Evolutionary conservation across 306 rosid genomes (phyloP).

Genomic region (Clitoria ternatea): DNA sequence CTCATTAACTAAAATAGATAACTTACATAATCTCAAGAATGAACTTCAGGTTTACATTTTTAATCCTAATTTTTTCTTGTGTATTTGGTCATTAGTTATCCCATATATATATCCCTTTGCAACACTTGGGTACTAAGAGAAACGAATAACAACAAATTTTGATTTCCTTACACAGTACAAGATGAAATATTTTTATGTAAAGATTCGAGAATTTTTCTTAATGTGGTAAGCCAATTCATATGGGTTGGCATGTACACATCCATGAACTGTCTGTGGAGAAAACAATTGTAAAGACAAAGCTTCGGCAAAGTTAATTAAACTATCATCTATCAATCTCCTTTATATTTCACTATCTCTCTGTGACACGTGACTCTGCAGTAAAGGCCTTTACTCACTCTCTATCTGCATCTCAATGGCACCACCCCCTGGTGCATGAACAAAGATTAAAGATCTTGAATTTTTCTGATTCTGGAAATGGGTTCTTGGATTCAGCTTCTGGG

Average conservation of each 20-base stretch:
- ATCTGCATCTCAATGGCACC: background rate
- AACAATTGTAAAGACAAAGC: background rate
- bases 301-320: background rate
- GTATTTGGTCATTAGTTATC: no score
- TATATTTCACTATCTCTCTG: background rate
- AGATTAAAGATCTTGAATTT: constrained; percentile 33
- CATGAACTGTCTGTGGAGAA: background rate
- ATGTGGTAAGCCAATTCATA: background rate
- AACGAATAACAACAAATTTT: background rate
- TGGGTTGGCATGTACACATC: background rate
- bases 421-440: background rate
- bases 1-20: no score
- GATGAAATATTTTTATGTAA: background rate
- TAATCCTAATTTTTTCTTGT: no score
- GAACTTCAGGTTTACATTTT: no score
- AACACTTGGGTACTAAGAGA: background rate
- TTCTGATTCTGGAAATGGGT: constrained; percentile 50
- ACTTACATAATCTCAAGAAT: no score
- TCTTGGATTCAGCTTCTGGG: constrained; percentile 41
- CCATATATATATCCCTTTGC: background rate
- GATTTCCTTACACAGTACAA: background rate
- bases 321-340: background rate
- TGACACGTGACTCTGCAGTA: background rate
- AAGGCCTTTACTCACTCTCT: background rate
- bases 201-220: background rate